Percentiles rank a stretch among this genome's conserved stretches.
These are phyloP conservation scores for Lonicera japonica DNA, from an alignment of 129 eudicot genomes.

Conservation along the genomic window DNA sequence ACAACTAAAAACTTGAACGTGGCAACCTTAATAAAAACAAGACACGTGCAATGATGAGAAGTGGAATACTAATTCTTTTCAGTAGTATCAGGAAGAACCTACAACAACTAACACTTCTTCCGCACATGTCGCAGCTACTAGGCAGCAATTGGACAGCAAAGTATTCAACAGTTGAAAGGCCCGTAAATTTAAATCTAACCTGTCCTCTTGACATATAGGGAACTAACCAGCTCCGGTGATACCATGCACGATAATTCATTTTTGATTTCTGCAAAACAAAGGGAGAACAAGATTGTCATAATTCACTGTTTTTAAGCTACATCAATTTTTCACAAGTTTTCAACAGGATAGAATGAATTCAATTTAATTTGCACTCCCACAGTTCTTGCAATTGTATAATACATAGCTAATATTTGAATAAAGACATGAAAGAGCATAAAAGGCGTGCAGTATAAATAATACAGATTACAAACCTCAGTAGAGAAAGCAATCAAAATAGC, in stretches of 20 bases:
- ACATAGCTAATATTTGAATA: too few species aligned
- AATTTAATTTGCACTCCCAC: too few species aligned
- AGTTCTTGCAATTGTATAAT: too few species aligned
- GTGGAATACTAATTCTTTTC: not conserved
- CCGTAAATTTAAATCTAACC: constrained; percentile 33
- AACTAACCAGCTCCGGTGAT: constrained; percentile 83
- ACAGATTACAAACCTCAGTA: too few species aligned
- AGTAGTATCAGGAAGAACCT: not conserved
- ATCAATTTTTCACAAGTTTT: too few species aligned
- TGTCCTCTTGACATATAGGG: constrained; percentile 61
- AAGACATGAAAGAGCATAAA: too few species aligned
- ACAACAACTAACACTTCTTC: constrained; percentile 2
- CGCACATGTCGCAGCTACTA: not conserved
- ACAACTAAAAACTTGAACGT: not conserved
- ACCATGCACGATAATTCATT: constrained; percentile 98
- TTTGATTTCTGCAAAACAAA: constrained; percentile 65
- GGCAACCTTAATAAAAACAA: not conserved
- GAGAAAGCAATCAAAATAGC: too few species aligned
- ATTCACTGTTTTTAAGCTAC: too few species aligned
- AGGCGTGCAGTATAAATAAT: too few species aligned
- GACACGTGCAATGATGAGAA: not conserved
- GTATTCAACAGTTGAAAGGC: constrained; percentile 2
- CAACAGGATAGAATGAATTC: too few species aligned
- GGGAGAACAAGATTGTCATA: not conserved
- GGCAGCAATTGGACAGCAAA: not conserved